These are phyloP conservation scores for Ganoderma lucidum DNA, from an alignment of 1,284 basidiomycete genomes.

Conservation along the genomic window DNA sequence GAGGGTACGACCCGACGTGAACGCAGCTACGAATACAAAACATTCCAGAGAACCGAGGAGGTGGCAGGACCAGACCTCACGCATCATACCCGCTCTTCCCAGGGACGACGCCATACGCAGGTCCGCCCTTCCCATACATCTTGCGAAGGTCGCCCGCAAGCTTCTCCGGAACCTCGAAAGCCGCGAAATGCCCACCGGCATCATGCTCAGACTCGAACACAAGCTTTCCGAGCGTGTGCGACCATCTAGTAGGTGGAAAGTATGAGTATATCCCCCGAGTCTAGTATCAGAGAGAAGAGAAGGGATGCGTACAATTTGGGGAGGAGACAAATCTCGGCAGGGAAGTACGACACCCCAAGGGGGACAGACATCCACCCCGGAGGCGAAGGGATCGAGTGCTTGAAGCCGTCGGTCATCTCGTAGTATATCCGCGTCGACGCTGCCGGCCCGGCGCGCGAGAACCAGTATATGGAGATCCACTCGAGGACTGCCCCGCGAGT, in stretches of 20 bases:
- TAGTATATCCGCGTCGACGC: slow-evolving; percentile 62
- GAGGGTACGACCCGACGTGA: no score
- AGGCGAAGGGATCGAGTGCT: slow-evolving; percentile 47
- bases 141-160: slow-evolving; percentile 39
- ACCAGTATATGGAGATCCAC: slow-evolving; percentile 14
- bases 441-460: slow-evolving; percentile 50
- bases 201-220: slow-evolving; percentile 37
- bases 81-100: slow-evolving; percentile 25
- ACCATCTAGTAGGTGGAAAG: slow-evolving; percentile 28
- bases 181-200: slow-evolving; percentile 43
- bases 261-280: not conserved
- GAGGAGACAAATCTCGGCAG: slow-evolving; percentile 47
- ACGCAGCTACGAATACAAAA: no score
- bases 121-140: slow-evolving; percentile 34
- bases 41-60: no score
- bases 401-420: slow-evolving; percentile 38
- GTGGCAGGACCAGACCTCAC: not conserved
- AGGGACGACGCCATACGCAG: slow-evolving; percentile 27
- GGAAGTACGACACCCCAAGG: slow-evolving; percentile 56
- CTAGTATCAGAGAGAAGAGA: not conserved
- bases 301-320: slow-evolving; percentile 49
- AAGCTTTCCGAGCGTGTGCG: slow-evolving; percentile 34
- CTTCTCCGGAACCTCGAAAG: slow-evolving; percentile 37
- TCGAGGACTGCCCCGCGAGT: slow-evolving; percentile 28
- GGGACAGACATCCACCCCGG: slow-evolving; percentile 39